A percentile compares a stretch with the other conserved stretches of the same genome.
phyloP scores from a whole-genome alignment of 768 basidiomycete species.

The Kwoniella europaea region DNA sequence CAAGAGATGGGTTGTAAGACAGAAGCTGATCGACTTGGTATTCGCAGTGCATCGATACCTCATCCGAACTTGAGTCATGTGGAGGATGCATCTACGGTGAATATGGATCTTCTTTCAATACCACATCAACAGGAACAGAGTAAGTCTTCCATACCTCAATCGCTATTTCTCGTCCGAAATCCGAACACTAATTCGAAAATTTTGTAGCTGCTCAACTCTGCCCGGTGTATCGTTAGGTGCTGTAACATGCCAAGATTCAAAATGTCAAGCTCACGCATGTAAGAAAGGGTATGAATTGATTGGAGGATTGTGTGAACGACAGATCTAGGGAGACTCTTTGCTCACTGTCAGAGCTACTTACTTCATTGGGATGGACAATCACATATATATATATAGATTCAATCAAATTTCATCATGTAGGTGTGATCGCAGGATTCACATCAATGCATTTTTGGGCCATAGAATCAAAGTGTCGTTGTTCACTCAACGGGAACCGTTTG shows the following conservation, averaged over 20 bases:
- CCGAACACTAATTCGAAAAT: no score
- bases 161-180: neutral
- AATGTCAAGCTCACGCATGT: conserved; percentile 22
- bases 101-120: neutral
- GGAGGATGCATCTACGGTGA: conserved; percentile 21
- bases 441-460: no score
- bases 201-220: conserved; percentile 11
- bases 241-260: conserved; percentile 20
- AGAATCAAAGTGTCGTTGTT: no score
- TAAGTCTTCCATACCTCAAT: conserved; percentile 1
- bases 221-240: conserved; percentile 18
- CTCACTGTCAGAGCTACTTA: no score
- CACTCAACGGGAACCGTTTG: no score
- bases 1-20: no score
- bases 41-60: conserved; percentile 16
- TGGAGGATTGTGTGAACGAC: neutral
- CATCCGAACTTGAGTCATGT: conserved; percentile 19
- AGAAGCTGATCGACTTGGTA: neutral
- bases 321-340: no score
- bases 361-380: no score
- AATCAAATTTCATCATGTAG: no score
- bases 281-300: conserved; percentile 22
- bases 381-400: no score
- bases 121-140: conserved; percentile 6
- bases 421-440: no score